phyloP scores from a whole-genome alignment of 2,329 filamentous ascomycete species.

The Nothophoma quercina region DNA sequence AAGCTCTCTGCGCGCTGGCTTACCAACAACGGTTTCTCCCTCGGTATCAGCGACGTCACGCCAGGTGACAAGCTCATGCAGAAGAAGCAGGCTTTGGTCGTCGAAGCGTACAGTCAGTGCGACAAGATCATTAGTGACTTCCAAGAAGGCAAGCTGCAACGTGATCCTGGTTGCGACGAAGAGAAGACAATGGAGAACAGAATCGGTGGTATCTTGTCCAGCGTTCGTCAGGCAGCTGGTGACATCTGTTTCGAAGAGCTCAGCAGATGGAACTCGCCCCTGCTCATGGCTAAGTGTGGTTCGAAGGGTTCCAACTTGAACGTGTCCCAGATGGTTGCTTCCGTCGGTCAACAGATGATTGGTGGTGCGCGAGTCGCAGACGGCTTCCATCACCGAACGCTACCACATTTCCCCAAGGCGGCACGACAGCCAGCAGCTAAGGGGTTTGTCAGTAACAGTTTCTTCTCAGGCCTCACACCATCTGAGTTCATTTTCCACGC shows the following conservation, averaged over 20 bases:
- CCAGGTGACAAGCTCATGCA: conserved; percentile 74
- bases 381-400: conserved; percentile 92
- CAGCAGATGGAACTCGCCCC: conserved; percentile 88
- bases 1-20: conserved; percentile 89
- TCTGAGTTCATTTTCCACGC: conserved; percentile 98
- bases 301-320: conserved; percentile 98
- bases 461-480: conserved; percentile 89
- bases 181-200: conserved; percentile 90
- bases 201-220: conserved; percentile 89
- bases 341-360: conserved; percentile 98
- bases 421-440: conserved; percentile 91
- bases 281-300: conserved; percentile 96
- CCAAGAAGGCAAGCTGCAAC: conserved; percentile 80
- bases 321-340: conserved; percentile 97
- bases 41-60: conserved; percentile 94
- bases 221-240: conserved; percentile 90
- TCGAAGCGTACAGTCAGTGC: conserved; percentile 79
- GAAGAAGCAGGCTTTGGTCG: conserved; percentile 78
- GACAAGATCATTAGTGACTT: conserved; percentile 84
- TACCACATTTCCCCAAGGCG: conserved; percentile 96
- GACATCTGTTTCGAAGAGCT: conserved; percentile 88
- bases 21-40: conserved; percentile 91
- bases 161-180: conserved; percentile 87
- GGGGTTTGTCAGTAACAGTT: conserved; percentile 96
- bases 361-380: conserved; percentile 90